phyloP scores from a whole-genome alignment of 2,329 filamentous ascomycete species.

The Penicillium fuscoglaucum region DNA sequence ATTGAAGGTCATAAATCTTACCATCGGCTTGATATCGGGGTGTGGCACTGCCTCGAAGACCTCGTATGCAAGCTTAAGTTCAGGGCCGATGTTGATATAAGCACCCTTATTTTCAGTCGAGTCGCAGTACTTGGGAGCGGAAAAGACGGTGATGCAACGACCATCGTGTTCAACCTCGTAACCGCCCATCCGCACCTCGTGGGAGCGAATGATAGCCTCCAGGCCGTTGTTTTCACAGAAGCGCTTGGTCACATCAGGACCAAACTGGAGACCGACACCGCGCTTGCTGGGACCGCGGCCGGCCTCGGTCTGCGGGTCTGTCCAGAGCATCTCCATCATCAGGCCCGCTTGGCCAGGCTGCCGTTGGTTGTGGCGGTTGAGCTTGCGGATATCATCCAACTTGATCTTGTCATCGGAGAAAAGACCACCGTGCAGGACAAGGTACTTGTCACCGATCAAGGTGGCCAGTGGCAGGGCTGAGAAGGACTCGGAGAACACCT shows the following conservation, averaged over 20 bases:
- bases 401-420: constrained; percentile 93
- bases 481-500: constrained; percentile 97
- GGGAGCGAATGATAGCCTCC: constrained; percentile 91
- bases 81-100: constrained; percentile 92
- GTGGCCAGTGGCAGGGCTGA: constrained; percentile 90
- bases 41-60: constrained; percentile 97
- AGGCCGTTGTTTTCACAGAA: constrained; percentile 97
- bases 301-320: constrained; percentile 82
- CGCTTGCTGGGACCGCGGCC: constrained; percentile 94
- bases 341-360: constrained; percentile 90
- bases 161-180: constrained; percentile 98
- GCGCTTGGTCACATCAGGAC: constrained; percentile 89
- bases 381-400: constrained; percentile 88
- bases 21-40: constrained; percentile 91
- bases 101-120: constrained; percentile 97
- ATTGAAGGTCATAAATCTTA: constrained; percentile 31
- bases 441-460: constrained; percentile 83
- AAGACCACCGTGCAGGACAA: constrained; percentile 89
- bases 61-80: constrained; percentile 88
- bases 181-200: constrained; percentile 98
- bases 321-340: constrained; percentile 99
- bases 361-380: constrained; percentile 85
- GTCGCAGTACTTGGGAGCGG: constrained; percentile 95
- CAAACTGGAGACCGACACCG: constrained; percentile 94
- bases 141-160: constrained; percentile 96